Conservation (phyloP, 2,329 filamentous ascomycete species). For the Pyricularia grisea region DNA sequence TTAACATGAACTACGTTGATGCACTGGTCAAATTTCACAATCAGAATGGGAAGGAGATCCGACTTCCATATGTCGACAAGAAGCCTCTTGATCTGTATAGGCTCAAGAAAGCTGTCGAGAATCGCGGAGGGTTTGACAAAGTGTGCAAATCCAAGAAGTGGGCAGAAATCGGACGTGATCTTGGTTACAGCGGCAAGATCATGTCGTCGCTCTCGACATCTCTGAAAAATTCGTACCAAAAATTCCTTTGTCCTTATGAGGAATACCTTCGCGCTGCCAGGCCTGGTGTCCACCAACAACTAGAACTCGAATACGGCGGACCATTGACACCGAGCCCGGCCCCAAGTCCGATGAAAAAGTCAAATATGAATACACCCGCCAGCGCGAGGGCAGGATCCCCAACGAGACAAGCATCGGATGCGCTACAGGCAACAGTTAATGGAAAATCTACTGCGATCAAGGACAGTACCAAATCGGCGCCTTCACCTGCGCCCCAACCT, state of each 20-base stretch:
- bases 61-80: slow-evolving; percentile 95
- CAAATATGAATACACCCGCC: slow-evolving; percentile 48
- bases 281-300: slow-evolving; percentile 90
- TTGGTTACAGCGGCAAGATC: slow-evolving; percentile 98
- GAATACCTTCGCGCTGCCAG: slow-evolving; percentile 87
- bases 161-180: slow-evolving; percentile 93
- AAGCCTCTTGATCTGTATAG: slow-evolving; percentile 92
- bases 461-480: slow-evolving; percentile 24
- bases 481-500: slow-evolving; percentile 24
- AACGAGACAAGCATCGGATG: slow-evolving; percentile 45
- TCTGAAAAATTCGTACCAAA: slow-evolving; percentile 94
- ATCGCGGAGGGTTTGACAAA: slow-evolving; percentile 86
- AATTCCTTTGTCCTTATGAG: slow-evolving; percentile 95
- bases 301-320: slow-evolving; percentile 88
- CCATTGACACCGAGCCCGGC: slow-evolving; percentile 70
- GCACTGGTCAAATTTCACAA: slow-evolving; percentile 94
- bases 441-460: slow-evolving; percentile 11
- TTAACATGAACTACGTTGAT: slow-evolving; percentile 92
- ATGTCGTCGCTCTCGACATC: slow-evolving; percentile 98
- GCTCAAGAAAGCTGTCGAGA: slow-evolving; percentile 92
- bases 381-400: slow-evolving; percentile 58
- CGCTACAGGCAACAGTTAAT: slow-evolving; percentile 38
- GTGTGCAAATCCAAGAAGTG: slow-evolving; percentile 98
- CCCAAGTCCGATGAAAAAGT: slow-evolving; percentile 62
- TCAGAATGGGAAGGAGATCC: slow-evolving; percentile 86